These are phyloP conservation scores for Barbarea vulgaris DNA, from an alignment of 345 rosid species.

Conservation along the genomic window DNA sequence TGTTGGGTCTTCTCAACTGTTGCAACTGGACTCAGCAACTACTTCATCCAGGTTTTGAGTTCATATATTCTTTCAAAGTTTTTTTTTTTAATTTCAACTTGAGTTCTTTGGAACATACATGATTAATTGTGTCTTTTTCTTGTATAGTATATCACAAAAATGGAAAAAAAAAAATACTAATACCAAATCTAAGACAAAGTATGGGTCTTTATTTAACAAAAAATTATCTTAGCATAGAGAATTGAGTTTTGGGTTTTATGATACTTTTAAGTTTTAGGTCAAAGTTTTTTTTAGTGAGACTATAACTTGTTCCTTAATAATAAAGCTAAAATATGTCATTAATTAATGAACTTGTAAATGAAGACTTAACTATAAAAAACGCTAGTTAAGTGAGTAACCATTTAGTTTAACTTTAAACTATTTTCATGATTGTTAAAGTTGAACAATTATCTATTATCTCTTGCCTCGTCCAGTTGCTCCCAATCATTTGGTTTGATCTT, in stretches of 20 bases:
- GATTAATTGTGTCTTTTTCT: background rate
- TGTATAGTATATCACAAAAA: background rate
- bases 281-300: no score
- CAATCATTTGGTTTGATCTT: background rate
- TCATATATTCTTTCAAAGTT: background rate
- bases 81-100: background rate
- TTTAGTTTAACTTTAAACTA: no score
- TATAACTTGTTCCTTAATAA: background rate
- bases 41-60: conserved; percentile 55
- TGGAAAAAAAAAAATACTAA: background rate
- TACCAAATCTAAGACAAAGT: no score
- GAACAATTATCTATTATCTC: no score
- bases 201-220: background rate
- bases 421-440: no score
- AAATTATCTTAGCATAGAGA: background rate
- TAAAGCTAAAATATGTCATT: background rate
- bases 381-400: no score
- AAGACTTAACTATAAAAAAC: no score
- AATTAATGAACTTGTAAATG: background rate
- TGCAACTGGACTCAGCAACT: conserved; percentile 70
- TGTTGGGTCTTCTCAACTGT: conserved; percentile 88
- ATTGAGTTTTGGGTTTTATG: background rate
- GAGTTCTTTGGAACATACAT: background rate
- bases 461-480: no score
- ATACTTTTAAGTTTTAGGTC: background rate